A percentile compares a stretch with the other conserved stretches of the same genome.
These are phyloP conservation scores for Polytrichum commune DNA, from an alignment of 225 moss, liverwort and hornwort species.

Conservation along the genomic window DNA sequence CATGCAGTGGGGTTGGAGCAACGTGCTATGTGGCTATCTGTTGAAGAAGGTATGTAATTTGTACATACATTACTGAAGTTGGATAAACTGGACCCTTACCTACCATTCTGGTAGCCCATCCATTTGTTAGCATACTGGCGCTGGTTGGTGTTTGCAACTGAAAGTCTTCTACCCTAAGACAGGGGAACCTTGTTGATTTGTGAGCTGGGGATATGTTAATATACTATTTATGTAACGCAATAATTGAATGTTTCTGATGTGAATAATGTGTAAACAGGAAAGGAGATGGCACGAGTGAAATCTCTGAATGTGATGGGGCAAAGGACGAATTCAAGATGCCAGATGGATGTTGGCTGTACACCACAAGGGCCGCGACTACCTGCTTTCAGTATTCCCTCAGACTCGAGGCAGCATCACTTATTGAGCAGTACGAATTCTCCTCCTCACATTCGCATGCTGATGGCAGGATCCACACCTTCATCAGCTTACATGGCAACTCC, in stretches of 20 bases:
- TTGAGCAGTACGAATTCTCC: conserved; percentile 10
- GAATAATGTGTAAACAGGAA: conserved; percentile 25
- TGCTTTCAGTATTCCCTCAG: conserved; percentile 25
- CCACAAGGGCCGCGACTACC: conserved; percentile 35
- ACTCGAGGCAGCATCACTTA: conserved; percentile 15
- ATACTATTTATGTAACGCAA: background rate
- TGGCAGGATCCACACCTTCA: conserved; percentile 24
- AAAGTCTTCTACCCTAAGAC: too few relatives aligned
- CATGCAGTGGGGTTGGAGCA: conserved; percentile 48
- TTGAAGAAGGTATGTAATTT: conserved; percentile 49
- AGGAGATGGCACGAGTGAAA: conserved; percentile 52
- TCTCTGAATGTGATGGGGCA: conserved; percentile 62
- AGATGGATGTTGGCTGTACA: conserved; percentile 32
- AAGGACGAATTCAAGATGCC: conserved; percentile 12
- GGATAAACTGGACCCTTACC: too few relatives aligned
- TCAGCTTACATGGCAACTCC: conserved; percentile 10
- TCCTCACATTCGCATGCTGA: conserved; percentile 31
- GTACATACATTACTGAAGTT: background rate
- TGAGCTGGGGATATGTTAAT: background rate
- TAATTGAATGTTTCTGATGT: background rate
- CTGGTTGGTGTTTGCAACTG: background rate
- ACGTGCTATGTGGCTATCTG: conserved; percentile 51
- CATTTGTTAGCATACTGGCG: too few relatives aligned
- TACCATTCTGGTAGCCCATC: too few relatives aligned
- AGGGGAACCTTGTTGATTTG: too few relatives aligned